phyloP scores from a whole-genome alignment of 2,329 filamentous ascomycete species.

The Ceratocystis cacaofunesta region DNA sequence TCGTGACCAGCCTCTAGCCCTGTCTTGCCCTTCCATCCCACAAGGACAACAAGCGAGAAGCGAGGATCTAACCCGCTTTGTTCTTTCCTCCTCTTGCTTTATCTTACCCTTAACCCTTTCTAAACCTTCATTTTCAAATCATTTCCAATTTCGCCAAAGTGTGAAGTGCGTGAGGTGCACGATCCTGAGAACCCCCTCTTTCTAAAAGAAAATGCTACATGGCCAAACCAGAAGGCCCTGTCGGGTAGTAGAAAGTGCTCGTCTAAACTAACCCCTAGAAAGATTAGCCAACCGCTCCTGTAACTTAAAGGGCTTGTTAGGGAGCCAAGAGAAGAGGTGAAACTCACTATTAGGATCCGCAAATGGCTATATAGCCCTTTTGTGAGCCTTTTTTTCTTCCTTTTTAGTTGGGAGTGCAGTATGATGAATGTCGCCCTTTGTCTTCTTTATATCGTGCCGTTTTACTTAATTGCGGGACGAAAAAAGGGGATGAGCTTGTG shows the following conservation, averaged over 20 bases:
- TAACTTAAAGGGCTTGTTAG: too few species aligned
- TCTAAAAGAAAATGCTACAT: background rate
- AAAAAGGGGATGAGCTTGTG: background rate
- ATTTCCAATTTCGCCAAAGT: conserved; percentile 6
- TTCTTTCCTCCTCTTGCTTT: background rate
- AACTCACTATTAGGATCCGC: background rate
- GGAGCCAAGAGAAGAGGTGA: background rate
- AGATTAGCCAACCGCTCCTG: too few species aligned
- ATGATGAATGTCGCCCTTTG: background rate
- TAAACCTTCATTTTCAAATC: background rate
- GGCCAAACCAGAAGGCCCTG: background rate
- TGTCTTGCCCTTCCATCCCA: background rate
- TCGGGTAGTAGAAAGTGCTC: background rate
- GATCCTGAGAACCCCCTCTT: background rate
- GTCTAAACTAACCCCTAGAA: background rate
- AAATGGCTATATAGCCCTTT: background rate
- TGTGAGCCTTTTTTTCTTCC: too few species aligned
- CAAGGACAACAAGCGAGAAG: background rate
- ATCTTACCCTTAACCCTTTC: background rate
- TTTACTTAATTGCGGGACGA: background rate
- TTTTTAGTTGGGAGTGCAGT: too few species aligned
- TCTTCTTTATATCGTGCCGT: background rate
- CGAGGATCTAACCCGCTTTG: background rate
- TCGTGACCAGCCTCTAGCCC: background rate
- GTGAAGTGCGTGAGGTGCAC: background rate